Evolutionary conservation across 2,329 filamentous ascomycete genomes (phyloP).

Genomic region (Colletotrichum somersetense): DNA sequence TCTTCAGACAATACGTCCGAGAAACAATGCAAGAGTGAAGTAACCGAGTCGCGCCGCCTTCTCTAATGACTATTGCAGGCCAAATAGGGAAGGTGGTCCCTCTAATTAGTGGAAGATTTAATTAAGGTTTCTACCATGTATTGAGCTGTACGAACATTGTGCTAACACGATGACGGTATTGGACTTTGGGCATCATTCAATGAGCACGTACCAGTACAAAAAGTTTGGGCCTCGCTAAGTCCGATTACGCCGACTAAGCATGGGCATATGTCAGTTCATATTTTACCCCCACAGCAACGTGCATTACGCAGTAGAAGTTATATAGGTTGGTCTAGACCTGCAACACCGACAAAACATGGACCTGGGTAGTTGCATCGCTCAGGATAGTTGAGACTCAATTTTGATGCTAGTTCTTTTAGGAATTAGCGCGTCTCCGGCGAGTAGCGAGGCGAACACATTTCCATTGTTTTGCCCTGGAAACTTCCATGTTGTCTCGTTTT

Average conservation of each 20-base stretch:
- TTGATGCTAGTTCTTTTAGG: too few species aligned
- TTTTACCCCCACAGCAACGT: background rate
- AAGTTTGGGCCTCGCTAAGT: background rate
- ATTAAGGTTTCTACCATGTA: too few species aligned
- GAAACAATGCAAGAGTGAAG: constrained; percentile 70
- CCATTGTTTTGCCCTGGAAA: constrained; percentile 17
- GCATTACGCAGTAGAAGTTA: background rate
- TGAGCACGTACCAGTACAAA: background rate
- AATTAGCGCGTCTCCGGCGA: too few species aligned
- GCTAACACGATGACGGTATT: background rate
- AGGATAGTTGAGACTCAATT: background rate
- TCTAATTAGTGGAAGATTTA: background rate
- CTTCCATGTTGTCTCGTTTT: constrained; percentile 23
- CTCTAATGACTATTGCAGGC: background rate
- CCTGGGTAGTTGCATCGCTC: background rate
- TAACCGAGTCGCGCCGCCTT: constrained; percentile 39
- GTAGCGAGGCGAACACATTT: background rate
- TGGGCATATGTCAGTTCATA: background rate
- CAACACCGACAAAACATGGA: background rate
- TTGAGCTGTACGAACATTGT: background rate
- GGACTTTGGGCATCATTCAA: background rate
- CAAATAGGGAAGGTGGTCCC: background rate
- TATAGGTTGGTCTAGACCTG: background rate
- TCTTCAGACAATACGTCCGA: constrained; percentile 65
- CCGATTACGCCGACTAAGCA: background rate